Conservation (phyloP, 2,329 filamentous ascomycete species). For the Mollisia scopiformis region DNA sequence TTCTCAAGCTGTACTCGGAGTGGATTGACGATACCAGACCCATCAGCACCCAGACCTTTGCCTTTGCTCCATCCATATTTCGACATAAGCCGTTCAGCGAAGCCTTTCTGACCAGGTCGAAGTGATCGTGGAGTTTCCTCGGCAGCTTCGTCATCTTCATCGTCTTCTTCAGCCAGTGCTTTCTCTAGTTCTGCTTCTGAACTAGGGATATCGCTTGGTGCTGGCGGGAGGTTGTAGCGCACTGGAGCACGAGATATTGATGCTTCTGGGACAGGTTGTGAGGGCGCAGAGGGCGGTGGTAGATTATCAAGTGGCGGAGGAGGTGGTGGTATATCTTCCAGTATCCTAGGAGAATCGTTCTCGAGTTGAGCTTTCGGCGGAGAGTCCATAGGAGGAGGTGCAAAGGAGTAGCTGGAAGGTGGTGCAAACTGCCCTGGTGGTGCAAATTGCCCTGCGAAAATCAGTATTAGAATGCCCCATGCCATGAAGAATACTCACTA, state of each 20-base stretch:
- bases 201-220: slow-evolving; percentile 53
- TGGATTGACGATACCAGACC: slow-evolving; percentile 82
- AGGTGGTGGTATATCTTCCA: slow-evolving; percentile 32
- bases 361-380: slow-evolving; percentile 39
- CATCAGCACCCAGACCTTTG: slow-evolving; percentile 80
- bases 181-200: slow-evolving; percentile 55
- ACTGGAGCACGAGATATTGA: slow-evolving; percentile 80
- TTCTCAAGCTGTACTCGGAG: slow-evolving; percentile 86
- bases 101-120: slow-evolving; percentile 79
- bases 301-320: slow-evolving; percentile 39
- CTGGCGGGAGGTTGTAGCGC: slow-evolving; percentile 63
- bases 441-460: slow-evolving; percentile 57
- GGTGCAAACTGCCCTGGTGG: slow-evolving; percentile 67
- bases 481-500: slow-evolving; percentile 40
- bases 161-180: slow-evolving; percentile 41
- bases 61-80: slow-evolving; percentile 96
- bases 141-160: slow-evolving; percentile 35
- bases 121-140: slow-evolving; percentile 56
- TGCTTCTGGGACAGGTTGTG: slow-evolving; percentile 40
- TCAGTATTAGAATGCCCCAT: slow-evolving; percentile 14
- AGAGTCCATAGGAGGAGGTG: slow-evolving; percentile 51
- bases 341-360: slow-evolving; percentile 26
- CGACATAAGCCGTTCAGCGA: slow-evolving; percentile 84
- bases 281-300: slow-evolving; percentile 38
- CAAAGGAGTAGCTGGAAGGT: slow-evolving; percentile 58